These are phyloP conservation scores for Flueggea neowawraea DNA, from an alignment of 441 rosid genomes.

Conservation along the genomic window DNA sequence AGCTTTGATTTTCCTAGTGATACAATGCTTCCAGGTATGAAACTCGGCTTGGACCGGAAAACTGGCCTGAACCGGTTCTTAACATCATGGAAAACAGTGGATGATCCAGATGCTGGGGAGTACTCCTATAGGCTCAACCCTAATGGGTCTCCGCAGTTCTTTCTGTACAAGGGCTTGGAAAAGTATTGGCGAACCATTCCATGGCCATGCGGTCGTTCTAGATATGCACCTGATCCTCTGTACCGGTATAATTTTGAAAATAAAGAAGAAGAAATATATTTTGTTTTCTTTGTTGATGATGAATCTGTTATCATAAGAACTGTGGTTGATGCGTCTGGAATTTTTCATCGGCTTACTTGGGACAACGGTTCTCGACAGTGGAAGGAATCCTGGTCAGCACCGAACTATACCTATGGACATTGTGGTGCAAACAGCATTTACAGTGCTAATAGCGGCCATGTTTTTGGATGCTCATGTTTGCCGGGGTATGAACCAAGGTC, in stretches of 20 bases:
- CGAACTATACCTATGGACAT: slow-evolving; percentile 14
- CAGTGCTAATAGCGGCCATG: not conserved
- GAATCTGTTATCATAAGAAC: slow-evolving; percentile 10
- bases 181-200: slow-evolving; percentile 4
- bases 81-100: slow-evolving; percentile 22
- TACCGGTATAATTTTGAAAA: slow-evolving; percentile 5
- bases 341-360: slow-evolving; percentile 11
- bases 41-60: slow-evolving; percentile 1
- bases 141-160: slow-evolving; percentile 17
- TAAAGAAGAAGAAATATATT: slow-evolving; percentile 16
- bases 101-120: slow-evolving; percentile 15
- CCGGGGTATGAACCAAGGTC: slow-evolving; percentile 22
- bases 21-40: slow-evolving; percentile 15
- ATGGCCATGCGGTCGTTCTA: slow-evolving; percentile 14
- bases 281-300: not conserved
- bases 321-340: slow-evolving; percentile 10
- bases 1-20: slow-evolving; percentile 22
- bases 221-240: not conserved
- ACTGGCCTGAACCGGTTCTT: slow-evolving; percentile 10
- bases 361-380: slow-evolving; percentile 14
- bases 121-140: slow-evolving; percentile 2
- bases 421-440: slow-evolving; percentile 35
- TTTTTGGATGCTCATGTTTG: slow-evolving; percentile 27
- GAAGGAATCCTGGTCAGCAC: slow-evolving; percentile 5
- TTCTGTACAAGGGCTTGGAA: slow-evolving; percentile 17